phyloP scores from a whole-genome alignment of 495 filamentous ascomycete species.

The Trichodelitschia bisporula region DNA sequence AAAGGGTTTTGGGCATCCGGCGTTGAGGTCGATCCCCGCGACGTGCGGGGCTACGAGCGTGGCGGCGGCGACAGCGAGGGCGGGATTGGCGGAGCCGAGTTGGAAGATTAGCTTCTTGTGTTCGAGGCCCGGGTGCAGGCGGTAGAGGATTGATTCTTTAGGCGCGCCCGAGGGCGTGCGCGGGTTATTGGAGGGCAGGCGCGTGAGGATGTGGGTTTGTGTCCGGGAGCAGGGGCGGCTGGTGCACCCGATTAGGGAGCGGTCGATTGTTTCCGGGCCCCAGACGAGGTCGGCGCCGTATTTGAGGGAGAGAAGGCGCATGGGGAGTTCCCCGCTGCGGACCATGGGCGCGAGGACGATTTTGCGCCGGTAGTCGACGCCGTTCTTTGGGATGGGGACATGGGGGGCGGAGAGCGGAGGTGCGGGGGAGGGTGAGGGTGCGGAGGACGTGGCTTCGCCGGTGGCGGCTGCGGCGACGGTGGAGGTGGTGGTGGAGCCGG shows the following conservation, averaged over 20 bases:
- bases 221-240: constrained; percentile 50
- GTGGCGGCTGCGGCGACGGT: no score
- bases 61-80: constrained; percentile 60
- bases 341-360: constrained; percentile 96
- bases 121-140: constrained; percentile 55
- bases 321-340: constrained; percentile 78
- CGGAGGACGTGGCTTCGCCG: no score
- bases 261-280: constrained; percentile 90
- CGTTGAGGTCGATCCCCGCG: constrained; percentile 86
- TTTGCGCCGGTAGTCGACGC: constrained; percentile 82
- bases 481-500: no score
- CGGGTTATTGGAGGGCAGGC: constrained; percentile 40
- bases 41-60: constrained; percentile 66
- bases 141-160: constrained; percentile 56
- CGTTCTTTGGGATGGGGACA: constrained; percentile 64
- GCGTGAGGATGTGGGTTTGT: constrained; percentile 58
- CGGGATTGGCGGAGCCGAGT: constrained; percentile 62
- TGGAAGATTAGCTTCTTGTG: constrained; percentile 59
- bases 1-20: constrained; percentile 93
- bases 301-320: constrained; percentile 61
- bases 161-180: constrained; percentile 16
- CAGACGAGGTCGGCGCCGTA: constrained; percentile 95
- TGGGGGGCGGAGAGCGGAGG: constrained; percentile 16
- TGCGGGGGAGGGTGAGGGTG: no score
- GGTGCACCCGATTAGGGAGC: constrained; percentile 62